Evolutionary conservation across 2,329 filamentous ascomycete genomes (phyloP).

Genomic region (Biscogniauxia marginata): DNA sequence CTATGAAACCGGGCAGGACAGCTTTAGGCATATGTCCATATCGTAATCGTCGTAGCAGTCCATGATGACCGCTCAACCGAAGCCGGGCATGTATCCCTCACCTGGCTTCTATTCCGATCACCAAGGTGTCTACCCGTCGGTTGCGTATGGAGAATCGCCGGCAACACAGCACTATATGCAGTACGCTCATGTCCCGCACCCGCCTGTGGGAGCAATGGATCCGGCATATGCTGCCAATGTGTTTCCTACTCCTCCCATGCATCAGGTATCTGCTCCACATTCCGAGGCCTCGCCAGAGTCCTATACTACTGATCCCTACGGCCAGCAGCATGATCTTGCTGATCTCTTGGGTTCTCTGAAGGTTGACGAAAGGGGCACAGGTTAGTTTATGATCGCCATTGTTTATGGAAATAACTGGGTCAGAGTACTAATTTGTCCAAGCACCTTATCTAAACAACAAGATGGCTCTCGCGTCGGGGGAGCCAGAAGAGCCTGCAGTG

Average conservation of each 20-base stretch:
- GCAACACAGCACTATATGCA: conserved; percentile 47
- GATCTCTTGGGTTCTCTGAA: conserved; percentile 83
- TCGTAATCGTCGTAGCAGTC: conserved; percentile 44
- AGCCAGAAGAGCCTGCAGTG: conserved; percentile 61
- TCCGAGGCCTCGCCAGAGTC: conserved; percentile 47
- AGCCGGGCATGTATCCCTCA: conserved; percentile 47
- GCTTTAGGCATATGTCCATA: conserved; percentile 53
- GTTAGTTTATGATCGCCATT: conserved; percentile 46
- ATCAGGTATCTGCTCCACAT: conserved; percentile 36
- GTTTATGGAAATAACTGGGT: conserved; percentile 8
- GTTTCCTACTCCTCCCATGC: conserved; percentile 55
- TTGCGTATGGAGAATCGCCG: conserved; percentile 48
- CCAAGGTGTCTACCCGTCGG: conserved; percentile 44
- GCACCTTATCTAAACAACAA: conserved; percentile 81
- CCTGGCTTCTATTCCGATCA: conserved; percentile 49
- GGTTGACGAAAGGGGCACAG: conserved; percentile 83
- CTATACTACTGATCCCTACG: conserved; percentile 63
- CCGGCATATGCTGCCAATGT: conserved; percentile 50
- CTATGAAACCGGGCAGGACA: conserved; percentile 44
- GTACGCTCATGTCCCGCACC: conserved; percentile 49
- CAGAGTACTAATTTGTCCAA: conserved; percentile 33
- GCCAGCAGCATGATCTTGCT: conserved; percentile 68
- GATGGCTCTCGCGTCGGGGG: conserved; percentile 36
- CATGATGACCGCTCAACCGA: conserved; percentile 41
- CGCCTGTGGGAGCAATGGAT: conserved; percentile 50